Evolutionary conservation across 2,329 filamentous ascomycete genomes (phyloP).

Genomic region (Juglanconis juglandina): DNA sequence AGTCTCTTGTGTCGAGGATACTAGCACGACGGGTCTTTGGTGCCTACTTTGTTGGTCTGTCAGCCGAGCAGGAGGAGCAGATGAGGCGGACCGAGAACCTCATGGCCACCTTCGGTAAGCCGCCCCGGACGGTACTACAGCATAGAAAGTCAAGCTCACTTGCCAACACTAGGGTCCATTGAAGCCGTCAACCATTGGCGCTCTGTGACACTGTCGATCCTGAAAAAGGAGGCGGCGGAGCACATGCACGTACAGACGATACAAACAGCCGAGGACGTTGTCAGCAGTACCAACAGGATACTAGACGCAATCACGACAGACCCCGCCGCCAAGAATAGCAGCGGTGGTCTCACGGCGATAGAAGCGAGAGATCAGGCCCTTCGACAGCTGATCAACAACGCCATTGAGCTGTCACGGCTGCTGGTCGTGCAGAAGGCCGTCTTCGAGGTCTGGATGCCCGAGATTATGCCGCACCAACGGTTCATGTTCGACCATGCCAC

Average conservation of each 20-base stretch:
- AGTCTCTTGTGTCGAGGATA: slow-evolving; percentile 58
- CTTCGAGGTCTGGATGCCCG: slow-evolving; percentile 54
- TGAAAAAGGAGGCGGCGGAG: slow-evolving; percentile 50
- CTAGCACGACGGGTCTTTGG: slow-evolving; percentile 61
- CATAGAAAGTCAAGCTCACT: slow-evolving; percentile 11
- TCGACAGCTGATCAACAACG: slow-evolving; percentile 47
- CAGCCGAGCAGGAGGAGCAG: slow-evolving; percentile 48
- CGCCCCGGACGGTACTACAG: neutral
- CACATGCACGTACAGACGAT: slow-evolving; percentile 46
- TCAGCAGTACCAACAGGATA: slow-evolving; percentile 46
- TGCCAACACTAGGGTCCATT: slow-evolving; percentile 36
- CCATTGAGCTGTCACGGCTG: slow-evolving; percentile 54
- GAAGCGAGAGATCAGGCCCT: slow-evolving; percentile 51
- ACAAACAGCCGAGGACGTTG: slow-evolving; percentile 38
- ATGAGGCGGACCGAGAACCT: slow-evolving; percentile 48
- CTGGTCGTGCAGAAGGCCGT: slow-evolving; percentile 58
- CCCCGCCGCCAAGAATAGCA: slow-evolving; percentile 21
- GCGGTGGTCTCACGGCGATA: slow-evolving; percentile 19
- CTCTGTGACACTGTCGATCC: slow-evolving; percentile 57
- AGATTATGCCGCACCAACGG: slow-evolving; percentile 49
- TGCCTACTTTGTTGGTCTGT: slow-evolving; percentile 61
- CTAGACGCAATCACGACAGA: slow-evolving; percentile 47
- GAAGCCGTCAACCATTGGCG: slow-evolving; percentile 64
- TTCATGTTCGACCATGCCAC: slow-evolving; percentile 53
- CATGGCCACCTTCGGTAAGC: slow-evolving; percentile 40